Evolutionary conservation across 2,329 filamentous ascomycete species (phyloP).

Genomic region (Colletotrichum sp.): DNA sequence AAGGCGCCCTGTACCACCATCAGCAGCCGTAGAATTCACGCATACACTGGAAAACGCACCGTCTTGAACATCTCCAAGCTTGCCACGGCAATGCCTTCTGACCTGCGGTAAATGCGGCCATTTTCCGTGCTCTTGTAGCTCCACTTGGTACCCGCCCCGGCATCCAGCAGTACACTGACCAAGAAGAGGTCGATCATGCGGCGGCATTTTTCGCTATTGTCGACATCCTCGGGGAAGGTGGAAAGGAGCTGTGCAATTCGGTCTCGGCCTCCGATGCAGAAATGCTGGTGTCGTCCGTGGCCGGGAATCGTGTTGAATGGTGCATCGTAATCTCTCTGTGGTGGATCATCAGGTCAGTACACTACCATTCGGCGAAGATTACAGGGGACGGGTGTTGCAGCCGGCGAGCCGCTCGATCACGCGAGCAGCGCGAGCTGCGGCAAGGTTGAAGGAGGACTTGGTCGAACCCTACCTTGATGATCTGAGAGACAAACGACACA

Average conservation of each 20-base stretch:
- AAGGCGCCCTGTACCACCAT: slow-evolving; percentile 69
- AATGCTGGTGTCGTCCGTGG: slow-evolving; percentile 87
- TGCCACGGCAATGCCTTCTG: slow-evolving; percentile 83
- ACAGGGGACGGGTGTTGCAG: background rate
- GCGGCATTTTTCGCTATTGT: slow-evolving; percentile 75
- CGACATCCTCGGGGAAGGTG: slow-evolving; percentile 71
- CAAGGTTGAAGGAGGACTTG: background rate
- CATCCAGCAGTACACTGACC: slow-evolving; percentile 81
- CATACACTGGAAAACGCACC: slow-evolving; percentile 34
- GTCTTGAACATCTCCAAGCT: slow-evolving; percentile 91
- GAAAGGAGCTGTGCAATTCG: slow-evolving; percentile 74
- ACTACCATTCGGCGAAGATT: background rate
- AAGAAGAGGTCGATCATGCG: slow-evolving; percentile 80
- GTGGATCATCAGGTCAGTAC: slow-evolving; percentile 1
- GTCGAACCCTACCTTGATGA: slow-evolving; percentile 78
- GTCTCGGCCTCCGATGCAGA: slow-evolving; percentile 79
- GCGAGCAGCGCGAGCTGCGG: background rate
- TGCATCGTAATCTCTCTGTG: slow-evolving; percentile 59
- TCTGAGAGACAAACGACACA: slow-evolving; percentile 85
- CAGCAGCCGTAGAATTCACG: background rate
- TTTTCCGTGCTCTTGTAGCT: slow-evolving; percentile 92
- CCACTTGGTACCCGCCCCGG: slow-evolving; percentile 90
- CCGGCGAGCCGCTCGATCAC: background rate
- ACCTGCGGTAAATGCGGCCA: slow-evolving; percentile 80
- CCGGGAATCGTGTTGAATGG: slow-evolving; percentile 73